A percentile compares a stretch with the other conserved stretches of the same genome.
Conservation (phyloP, 2,329 filamentous ascomycete species). For the Colletotrichum sp. region DNA sequence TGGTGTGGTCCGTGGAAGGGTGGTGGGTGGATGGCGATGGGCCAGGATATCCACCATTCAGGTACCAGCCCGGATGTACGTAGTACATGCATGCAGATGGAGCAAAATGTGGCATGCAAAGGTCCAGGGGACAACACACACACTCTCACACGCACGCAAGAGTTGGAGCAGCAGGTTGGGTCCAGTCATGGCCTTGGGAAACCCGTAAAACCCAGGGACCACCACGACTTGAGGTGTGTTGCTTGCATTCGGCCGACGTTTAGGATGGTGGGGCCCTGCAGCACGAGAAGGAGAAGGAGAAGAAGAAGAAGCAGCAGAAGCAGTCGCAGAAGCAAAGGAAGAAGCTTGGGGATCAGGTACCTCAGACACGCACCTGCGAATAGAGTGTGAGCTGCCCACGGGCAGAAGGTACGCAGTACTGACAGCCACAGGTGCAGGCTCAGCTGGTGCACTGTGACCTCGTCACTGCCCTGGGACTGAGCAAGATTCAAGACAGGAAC, state of each 20-base stretch:
- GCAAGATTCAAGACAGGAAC: background rate
- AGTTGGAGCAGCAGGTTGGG: background rate
- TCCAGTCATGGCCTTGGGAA: background rate
- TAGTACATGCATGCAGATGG: constrained; percentile 3
- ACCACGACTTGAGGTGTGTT: background rate
- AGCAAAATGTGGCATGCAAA: background rate
- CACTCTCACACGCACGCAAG: background rate
- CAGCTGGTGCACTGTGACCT: background rate
- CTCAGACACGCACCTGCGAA: background rate
- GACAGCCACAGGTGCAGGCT: background rate
- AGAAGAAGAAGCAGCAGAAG: background rate
- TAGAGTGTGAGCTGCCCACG: background rate
- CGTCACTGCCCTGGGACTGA: background rate
- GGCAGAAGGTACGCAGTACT: background rate
- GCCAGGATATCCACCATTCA: constrained; percentile 16
- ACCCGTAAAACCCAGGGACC: background rate
- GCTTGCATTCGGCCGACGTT: constrained; percentile 13
- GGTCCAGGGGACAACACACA: background rate
- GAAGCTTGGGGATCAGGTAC: background rate
- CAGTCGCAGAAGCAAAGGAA: background rate
- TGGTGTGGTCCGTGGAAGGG: background rate
- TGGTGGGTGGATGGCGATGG: background rate
- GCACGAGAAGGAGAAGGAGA: background rate
- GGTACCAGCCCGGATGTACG: constrained; percentile 2
- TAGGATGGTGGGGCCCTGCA: background rate